Base-by-base conservation (phyloP, 2,329 filamentous ascomycete species). In the Xylaria sp. region DNA sequence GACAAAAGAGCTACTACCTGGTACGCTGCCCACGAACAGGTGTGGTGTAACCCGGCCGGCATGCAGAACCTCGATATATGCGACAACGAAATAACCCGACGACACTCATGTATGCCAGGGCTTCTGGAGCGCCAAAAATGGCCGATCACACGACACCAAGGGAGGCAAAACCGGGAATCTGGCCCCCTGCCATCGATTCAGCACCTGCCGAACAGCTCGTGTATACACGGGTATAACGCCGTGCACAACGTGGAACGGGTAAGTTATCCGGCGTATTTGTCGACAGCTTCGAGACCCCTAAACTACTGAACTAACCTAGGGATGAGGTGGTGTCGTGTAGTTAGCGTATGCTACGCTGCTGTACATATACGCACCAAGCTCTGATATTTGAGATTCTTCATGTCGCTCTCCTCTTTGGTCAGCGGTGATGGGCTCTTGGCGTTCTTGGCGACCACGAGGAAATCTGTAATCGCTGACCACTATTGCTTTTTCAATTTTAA, bases 361-460 rank as follows among this genome's bases (percentile, higher is more conserved):
- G 9, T 31, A 31, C 28, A 31, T 9, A 31, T 31, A 31, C 28
- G 9, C 9, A 31, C 28, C 4, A 31, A 4, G 9, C 28, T 9
- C 40, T 46, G 51, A 63, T 57, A 66, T 61, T 59, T 66, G 61
- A 66, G 58, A 69, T 65, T 55, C 31, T 54, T 31, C 31, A 25
- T 45, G 47, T 37, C 52, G 23, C 52, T 52, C 33, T 49, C 53
- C 57, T 52, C 60, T 45, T 55, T 51, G 45, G 56, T 63, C 31
- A 57, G 61, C 51, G 40, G 47, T 45, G 42, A 57, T 56, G 49
- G 57, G 47, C 38, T 28, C 57, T 72, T 71, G 66, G 65, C 66
- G 37, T 37, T 31, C 71, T 72, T 72, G 71, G 71, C 71, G 55
- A 53, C 70, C 70, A 72, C 71, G 71, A 72, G 70, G 70, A 63